Conservation (phyloP, 1,139 yeast species). For the Nakaseomyces sp. region DNA sequence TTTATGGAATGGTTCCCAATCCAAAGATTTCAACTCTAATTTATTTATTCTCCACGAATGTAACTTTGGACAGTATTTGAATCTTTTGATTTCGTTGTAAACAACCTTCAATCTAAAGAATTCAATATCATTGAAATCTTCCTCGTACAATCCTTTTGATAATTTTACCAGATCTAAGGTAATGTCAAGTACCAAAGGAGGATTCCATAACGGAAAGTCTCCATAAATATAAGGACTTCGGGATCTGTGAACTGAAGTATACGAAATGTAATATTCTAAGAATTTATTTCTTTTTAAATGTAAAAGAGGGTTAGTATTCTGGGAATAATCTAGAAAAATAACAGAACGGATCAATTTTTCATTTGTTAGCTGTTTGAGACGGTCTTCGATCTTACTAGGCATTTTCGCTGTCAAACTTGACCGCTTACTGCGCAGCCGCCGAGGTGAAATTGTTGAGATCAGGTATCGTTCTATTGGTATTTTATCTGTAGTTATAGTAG, state of each 20-base stretch:
- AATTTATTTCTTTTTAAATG: not conserved
- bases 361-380: not conserved
- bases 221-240: too few species aligned
- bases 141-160: constrained; percentile 11
- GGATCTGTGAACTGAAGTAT: not conserved
- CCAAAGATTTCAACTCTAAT: constrained; percentile 10
- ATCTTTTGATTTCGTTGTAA: not conserved
- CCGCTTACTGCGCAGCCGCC: not conserved
- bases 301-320: not conserved
- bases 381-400: constrained; percentile 2
- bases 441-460: not conserved
- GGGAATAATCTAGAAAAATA: not conserved
- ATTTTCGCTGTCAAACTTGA: too few species aligned
- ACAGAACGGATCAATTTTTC: not conserved
- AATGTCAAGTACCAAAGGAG: not conserved
- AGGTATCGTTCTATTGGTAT: not conserved
- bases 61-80: not conserved
- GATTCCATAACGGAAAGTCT: not conserved
- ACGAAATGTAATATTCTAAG: not conserved
- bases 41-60: constrained; percentile 15
- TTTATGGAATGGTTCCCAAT: constrained; percentile 20
- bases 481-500: too few species aligned
- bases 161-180: not conserved
- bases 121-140: constrained; percentile 16
- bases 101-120: constrained; percentile 12